Evolutionary conservation across 2,329 filamentous ascomycete species (phyloP).

Genomic region (Shiraia sp.): DNA sequence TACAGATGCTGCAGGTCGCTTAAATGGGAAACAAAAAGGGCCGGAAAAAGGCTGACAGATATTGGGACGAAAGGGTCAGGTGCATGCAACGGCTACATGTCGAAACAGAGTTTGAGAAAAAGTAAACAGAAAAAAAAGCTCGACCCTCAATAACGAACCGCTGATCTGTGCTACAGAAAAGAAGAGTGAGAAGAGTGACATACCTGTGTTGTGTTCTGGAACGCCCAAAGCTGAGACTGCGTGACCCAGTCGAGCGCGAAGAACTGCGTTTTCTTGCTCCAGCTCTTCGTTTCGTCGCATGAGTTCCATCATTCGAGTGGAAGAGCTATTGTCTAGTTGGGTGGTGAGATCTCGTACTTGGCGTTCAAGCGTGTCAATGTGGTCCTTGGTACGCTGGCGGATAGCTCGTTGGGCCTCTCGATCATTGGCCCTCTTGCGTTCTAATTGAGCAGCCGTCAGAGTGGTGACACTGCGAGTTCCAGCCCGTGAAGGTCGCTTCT

Average conservation of each 20-base stretch:
- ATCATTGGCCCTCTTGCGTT: constrained; percentile 64
- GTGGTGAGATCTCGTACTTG: constrained; percentile 57
- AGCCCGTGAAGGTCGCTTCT: constrained; percentile 57
- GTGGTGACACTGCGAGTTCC: constrained; percentile 62
- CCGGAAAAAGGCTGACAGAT: constrained; percentile 9
- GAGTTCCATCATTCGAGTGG: constrained; percentile 54
- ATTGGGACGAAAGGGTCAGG: constrained; percentile 24
- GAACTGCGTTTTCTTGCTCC: constrained; percentile 58
- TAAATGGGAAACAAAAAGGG: constrained; percentile 18
- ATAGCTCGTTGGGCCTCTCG: constrained; percentile 64
- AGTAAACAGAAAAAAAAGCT: constrained; percentile 34
- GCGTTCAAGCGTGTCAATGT: constrained; percentile 61
- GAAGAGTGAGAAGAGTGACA: constrained; percentile 28
- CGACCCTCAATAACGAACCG: constrained; percentile 22
- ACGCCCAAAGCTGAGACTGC: constrained; percentile 46
- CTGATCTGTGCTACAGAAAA: constrained; percentile 27
- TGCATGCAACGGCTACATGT: constrained; percentile 30
- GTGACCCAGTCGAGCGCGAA: constrained; percentile 55
- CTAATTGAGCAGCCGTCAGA: constrained; percentile 61
- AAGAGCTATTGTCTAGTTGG: constrained; percentile 50
- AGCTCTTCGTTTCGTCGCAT: constrained; percentile 58
- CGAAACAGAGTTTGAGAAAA: constrained; percentile 8
- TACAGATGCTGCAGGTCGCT: constrained; percentile 32
- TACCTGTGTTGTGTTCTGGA: constrained; percentile 43
- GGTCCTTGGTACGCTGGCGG: constrained; percentile 61